phyloP scores from a whole-genome alignment of 805 yeast species.

The Kluyveromyces dobzhanskii region DNA sequence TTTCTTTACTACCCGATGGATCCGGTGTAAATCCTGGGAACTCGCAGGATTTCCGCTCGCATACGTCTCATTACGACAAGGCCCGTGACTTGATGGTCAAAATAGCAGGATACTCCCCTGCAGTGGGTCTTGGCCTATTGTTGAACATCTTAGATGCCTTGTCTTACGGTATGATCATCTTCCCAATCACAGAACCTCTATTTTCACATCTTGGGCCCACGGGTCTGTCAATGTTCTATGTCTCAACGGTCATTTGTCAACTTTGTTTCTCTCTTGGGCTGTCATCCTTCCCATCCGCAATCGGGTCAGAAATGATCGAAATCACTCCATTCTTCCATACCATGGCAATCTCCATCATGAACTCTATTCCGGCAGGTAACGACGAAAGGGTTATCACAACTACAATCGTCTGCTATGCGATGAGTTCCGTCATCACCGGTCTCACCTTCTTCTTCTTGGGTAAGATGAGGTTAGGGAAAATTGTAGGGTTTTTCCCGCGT shows the following conservation, averaged over 20 bases:
- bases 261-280: slow-evolving; percentile 84
- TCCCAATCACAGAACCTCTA: slow-evolving; percentile 76
- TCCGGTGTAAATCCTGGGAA: background rate
- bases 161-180: slow-evolving; percentile 95
- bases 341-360: slow-evolving; percentile 72
- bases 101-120: slow-evolving; percentile 41
- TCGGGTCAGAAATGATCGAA: slow-evolving; percentile 98
- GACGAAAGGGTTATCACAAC: slow-evolving; percentile 71
- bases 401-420: slow-evolving; percentile 75
- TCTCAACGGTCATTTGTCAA: slow-evolving; percentile 86
- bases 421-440: slow-evolving; percentile 83
- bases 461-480: slow-evolving; percentile 66
- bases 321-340: slow-evolving; percentile 97
- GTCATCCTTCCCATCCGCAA: slow-evolving; percentile 80
- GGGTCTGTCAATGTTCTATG: slow-evolving; percentile 90
- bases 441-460: slow-evolving; percentile 71
- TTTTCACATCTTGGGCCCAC: slow-evolving; percentile 77
- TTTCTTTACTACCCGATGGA: background rate
- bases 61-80: background rate
- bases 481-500: slow-evolving; percentile 93
- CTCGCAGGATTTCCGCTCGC: too few species aligned
- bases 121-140: slow-evolving; percentile 77
- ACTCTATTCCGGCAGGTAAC: slow-evolving; percentile 24
- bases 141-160: slow-evolving; percentile 87
- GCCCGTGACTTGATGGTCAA: background rate